These are phyloP conservation scores for Acacia confusa DNA, from an alignment of 306 rosid species.

Conservation along the genomic window DNA sequence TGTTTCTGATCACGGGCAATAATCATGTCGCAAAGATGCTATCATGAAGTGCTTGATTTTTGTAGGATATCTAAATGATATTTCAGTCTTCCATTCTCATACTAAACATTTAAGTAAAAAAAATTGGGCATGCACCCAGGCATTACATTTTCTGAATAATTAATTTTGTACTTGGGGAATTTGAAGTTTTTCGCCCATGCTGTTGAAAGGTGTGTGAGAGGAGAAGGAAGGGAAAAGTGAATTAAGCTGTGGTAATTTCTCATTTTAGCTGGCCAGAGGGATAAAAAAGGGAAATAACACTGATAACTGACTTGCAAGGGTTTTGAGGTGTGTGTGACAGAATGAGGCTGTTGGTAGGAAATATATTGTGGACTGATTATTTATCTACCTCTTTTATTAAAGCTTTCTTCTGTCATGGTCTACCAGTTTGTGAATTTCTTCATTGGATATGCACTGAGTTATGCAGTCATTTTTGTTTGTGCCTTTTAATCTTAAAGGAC, in stretches of 20 bases:
- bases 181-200: not conserved
- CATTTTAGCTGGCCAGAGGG: not conserved
- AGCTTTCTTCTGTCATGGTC: slow-evolving; percentile 14
- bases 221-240: not conserved
- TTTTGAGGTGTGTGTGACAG: not conserved
- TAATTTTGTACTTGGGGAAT: not conserved
- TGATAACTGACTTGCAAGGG: not conserved
- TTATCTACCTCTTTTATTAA: slow-evolving; percentile 7
- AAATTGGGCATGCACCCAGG: not conserved
- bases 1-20: slow-evolving; percentile 18
- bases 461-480: not conserved
- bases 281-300: not conserved
- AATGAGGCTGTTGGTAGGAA: not conserved
- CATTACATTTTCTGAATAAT: not conserved
- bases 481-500: slow-evolving; percentile 6
- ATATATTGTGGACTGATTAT: not conserved
- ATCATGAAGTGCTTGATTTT: slow-evolving; percentile 23
- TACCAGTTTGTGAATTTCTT: slow-evolving; percentile 1
- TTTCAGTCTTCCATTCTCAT: not conserved
- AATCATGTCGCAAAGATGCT: not conserved
- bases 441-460: slow-evolving; percentile 18
- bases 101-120: not conserved
- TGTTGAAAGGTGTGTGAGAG: not conserved
- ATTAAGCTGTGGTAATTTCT: not conserved
- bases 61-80: slow-evolving; percentile 10